Conservation (phyloP, 306 rosid genomes). For the Pterocarpus santalinus region DNA sequence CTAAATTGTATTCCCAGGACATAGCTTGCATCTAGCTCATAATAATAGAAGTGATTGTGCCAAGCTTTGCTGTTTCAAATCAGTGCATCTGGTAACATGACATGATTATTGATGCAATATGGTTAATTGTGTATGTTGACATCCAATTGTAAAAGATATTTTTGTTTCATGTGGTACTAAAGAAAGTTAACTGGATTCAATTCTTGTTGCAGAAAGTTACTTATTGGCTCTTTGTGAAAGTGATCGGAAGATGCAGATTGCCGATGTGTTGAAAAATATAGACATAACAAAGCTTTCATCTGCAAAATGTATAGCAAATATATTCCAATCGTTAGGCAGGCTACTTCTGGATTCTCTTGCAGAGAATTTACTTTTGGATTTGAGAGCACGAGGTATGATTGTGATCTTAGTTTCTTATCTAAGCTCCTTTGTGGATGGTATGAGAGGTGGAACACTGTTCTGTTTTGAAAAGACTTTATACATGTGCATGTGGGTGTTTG, state of each 20-base stretch:
- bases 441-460: conserved; percentile 29
- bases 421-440: conserved; percentile 34
- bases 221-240: conserved; percentile 83
- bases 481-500: background rate
- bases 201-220: conserved; percentile 74
- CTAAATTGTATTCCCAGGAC: conserved; percentile 24
- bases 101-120: conserved; percentile 11
- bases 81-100: conserved; percentile 24
- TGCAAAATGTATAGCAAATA: conserved; percentile 41
- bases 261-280: conserved; percentile 65
- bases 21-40: conserved; percentile 10
- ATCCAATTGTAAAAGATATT: conserved; percentile 4
- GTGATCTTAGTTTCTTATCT: conserved; percentile 43
- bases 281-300: conserved; percentile 70
- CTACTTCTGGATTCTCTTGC: conserved; percentile 61
- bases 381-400: conserved; percentile 67
- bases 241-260: conserved; percentile 63
- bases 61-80: conserved; percentile 27
- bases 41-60: conserved; percentile 32
- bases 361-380: conserved; percentile 65
- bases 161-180: conserved; percentile 34
- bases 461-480: conserved; percentile 13
- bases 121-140: background rate
- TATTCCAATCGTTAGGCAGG: conserved; percentile 82
- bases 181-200: conserved; percentile 39